These are phyloP conservation scores for Blepharisma undulans DNA, from an alignment of 169 alveolate genomes.

Conservation along the genomic window DNA sequence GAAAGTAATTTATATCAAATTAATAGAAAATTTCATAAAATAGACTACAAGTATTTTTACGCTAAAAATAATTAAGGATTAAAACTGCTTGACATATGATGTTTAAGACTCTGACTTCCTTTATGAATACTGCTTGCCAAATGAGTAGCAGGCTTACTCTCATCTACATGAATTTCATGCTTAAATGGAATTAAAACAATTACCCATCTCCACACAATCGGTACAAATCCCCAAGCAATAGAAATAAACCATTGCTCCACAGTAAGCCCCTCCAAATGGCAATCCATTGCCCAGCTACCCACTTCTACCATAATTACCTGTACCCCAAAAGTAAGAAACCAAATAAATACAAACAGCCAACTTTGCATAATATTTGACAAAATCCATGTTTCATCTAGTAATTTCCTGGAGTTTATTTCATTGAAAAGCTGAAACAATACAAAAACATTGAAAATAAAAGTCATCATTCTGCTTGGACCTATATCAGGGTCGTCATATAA, in stretches of 20 bases:
- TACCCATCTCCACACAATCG: constrained; percentile 34
- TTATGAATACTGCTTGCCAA: neutral
- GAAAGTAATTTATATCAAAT: too few relatives aligned
- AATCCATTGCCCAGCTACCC: constrained; percentile 61
- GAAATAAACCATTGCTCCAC: constrained; percentile 53
- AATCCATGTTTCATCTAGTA: constrained; percentile 84
- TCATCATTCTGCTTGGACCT: constrained; percentile 86
- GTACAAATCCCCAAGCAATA: constrained; percentile 42
- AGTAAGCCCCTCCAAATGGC: constrained; percentile 50
- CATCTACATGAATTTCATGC: neutral
- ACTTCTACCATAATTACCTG: constrained; percentile 68
- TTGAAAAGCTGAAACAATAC: constrained; percentile 88
- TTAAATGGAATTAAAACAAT: constrained; percentile 38
- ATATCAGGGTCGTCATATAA: constrained; percentile 39
- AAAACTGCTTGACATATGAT: neutral
- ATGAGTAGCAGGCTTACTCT: neutral
- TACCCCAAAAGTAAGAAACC: constrained; percentile 49
- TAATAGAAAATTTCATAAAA: too few relatives aligned
- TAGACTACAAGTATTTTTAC: neutral
- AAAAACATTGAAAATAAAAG: constrained; percentile 88
- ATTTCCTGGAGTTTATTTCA: constrained; percentile 87
- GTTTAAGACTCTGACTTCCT: neutral
- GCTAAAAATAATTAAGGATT: neutral
- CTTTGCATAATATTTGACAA: constrained; percentile 75
- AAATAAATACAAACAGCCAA: constrained; percentile 55